Base-by-base conservation (phyloP, 805 yeast genomes). In the Suhomyces canberraensis region DNA sequence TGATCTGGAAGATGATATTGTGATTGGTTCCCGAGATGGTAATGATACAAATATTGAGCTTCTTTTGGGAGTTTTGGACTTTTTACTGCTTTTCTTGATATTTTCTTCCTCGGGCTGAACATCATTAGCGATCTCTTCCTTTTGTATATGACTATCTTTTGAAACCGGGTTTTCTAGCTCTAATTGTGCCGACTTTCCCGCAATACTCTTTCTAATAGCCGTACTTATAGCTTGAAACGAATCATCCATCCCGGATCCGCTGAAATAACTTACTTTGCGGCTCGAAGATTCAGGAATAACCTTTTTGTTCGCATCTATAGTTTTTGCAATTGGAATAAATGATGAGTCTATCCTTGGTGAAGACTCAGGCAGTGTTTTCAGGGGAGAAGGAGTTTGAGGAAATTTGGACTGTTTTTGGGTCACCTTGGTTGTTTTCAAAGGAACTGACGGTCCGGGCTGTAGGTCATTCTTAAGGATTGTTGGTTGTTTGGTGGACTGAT, bases 141-240 rank as follows among this genome's bases (percentile, higher is more conserved):
- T n/a, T n/a, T n/a, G n/a, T n/a, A n/a, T n/a, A n/a, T n/a, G n/a
- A n/a, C n/a, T n/a, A n/a, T n/a, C n/a, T n/a, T n/a, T n/a, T n/a
- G n/a, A n/a, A n/a, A n/a, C n/a, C n/a, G n/a, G n/a, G n/a, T n/a
- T n/a, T n/a, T n/a, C n/a, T n/a, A n/a, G n/a, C n/a, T n/a, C 22
- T 7, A 20, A 20, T 20, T 20, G 22, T 20, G 46, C 41, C 3
- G 42, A 36, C 31, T 62, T 66, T 20, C 60, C 64, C 0, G 73
- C 68, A 6, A 69, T 61, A 36, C 74, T 69, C 41, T 69, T 72
- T 19, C 75, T 47, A 7, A 72, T 69, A 2, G 74, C 70, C 4
- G 64, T 61, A 40, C 71, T 63, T n/a, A 71, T 71, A 0, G 73
- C 73, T 40, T 69, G 71, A 41, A 71, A 71, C 6, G 76, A 72